Base-by-base conservation (phyloP, 345 rosid genomes). In the Orychophragmus violaceus region DNA sequence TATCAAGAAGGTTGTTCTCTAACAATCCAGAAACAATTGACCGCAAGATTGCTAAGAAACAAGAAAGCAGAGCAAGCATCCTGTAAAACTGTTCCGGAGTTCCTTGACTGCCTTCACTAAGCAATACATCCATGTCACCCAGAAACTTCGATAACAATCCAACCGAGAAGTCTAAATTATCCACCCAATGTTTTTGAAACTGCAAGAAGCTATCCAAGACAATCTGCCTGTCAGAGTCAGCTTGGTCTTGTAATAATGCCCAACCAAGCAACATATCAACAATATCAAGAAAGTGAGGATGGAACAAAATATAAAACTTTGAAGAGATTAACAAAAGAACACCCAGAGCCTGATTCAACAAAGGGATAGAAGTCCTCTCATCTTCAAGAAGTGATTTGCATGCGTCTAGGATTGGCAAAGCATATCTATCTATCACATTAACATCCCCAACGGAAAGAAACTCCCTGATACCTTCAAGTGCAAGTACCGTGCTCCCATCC, bases 211-310 rank as follows among this genome's bases (percentile, higher is more conserved):
- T 84, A 76, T 87, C 95, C 84, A 88, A 75, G 48, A 92, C 83
- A 75, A 87, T 82, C 53, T 72, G 79, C 67, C 96, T 81, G 58
- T 84, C 98, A 13, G 92, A 68, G 52, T 85, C 95, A 24, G 81
- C 74, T 53, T 87, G 87, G 80, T 89, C 95, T 1, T 93, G 92
- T 39, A 87, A 81, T 82, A 92, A 69, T 14, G 95, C 92, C 98
- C 98, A 89, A 32, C 98, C 96, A 80, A 92, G 95, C 77, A 89
- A 93, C 72, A 92, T 74, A 83, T 92, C 98, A 72, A 92, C 77
- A 57, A 91, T 81, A 62, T 91, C 95, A 59, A 85, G 86, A 75
- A 92, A 89, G 87, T 89, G 92, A 55, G 96, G 95, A 66, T 92
- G 96, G 69, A 92, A 92, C 69, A 83, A 61, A 74, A 87, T 61